Percentiles rank a stretch among this genome's conserved stretches.
Conservation (phyloP, 2,329 filamentous ascomycete species). For the Periglandula ipomoeae region DNA sequence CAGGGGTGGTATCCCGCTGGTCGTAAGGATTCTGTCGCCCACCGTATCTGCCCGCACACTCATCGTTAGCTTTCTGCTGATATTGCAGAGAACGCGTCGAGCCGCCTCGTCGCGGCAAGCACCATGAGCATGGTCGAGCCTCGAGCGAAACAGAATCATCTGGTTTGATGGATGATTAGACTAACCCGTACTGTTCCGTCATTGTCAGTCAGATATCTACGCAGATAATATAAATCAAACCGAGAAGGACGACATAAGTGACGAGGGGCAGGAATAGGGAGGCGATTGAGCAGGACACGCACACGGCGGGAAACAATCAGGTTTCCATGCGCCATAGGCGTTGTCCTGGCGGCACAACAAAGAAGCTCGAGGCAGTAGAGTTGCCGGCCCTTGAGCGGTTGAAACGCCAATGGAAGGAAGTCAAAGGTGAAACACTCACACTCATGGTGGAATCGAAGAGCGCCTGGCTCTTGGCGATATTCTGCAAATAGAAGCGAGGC, state of each 20-base stretch:
- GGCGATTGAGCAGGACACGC: background rate
- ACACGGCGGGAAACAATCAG: background rate
- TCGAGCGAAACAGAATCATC: background rate
- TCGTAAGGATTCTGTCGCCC: constrained; percentile 49
- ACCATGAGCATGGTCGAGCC: background rate
- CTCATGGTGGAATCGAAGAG: constrained; percentile 16
- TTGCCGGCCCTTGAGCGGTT: constrained; percentile 5
- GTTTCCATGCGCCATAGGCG: background rate
- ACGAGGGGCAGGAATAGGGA: background rate
- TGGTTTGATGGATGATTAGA: constrained; percentile 14
- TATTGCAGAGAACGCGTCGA: background rate
- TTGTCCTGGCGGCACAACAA: background rate
- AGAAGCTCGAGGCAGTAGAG: background rate
- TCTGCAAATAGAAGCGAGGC: background rate
- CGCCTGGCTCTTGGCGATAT: constrained; percentile 5
- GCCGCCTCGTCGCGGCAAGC: background rate
- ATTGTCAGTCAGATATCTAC: constrained; percentile 18
- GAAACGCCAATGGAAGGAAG: constrained; percentile 15
- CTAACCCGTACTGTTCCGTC: constrained; percentile 44
- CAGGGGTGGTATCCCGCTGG: constrained; percentile 34
- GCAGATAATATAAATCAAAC: background rate
- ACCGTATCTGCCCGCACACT: constrained; percentile 38
- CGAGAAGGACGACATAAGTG: background rate
- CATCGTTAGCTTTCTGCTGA: background rate
- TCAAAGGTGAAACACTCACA: constrained; percentile 17